Base-by-base conservation (phyloP, 139 green algal genomes). In the Chlamydomonas schloesseri region DNA sequence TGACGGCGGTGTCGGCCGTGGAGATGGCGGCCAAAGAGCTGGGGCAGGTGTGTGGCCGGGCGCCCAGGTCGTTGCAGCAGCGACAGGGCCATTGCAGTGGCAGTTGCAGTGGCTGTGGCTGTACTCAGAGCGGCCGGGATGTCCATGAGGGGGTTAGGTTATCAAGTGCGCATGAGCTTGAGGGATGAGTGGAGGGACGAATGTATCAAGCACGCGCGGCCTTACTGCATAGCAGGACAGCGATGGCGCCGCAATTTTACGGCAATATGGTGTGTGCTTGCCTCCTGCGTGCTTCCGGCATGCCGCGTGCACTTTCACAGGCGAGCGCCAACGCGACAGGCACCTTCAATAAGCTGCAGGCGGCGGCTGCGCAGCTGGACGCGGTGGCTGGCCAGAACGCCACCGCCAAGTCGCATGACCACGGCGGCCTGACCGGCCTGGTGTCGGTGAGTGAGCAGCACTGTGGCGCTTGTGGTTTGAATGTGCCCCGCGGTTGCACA, bases 1-100 rank as follows among this genome's bases (percentile, higher is more conserved):
- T 87, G 28, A 81, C 87, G 36, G 83, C 91, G 29, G 86, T 94
- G 21, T 71, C 71, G 0, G 87, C 81, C 15, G 89, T 81, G 69
- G 58, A 79, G 87, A 50, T 34, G 71, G 81, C 82, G 14, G 77
- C 79, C 23, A 83, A 80, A 34, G 55, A 91, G 81, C 60, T 91
- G 10, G 71, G 57, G 11, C 65, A 73, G 37, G 82, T 64, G 55
- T 10, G 55, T 6, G 2, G 65, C 10, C 65, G 65, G n/a, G n/a
- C 24, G 65, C 31, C 15, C 3, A 18, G n/a, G 28, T 8, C 65
- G 65, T 71, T 36, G 17, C 10, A 6, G 29, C 26, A 18, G 65
- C 65, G 14, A 36, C 65, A 20, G 9, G 13, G 65, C n/a, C 37
- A 18, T 24, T n/a, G n/a, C 31, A 2, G 24, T 34, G 55, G 55